phyloP scores from a whole-genome alignment of 768 basidiomycete species.

The Kwoniella sp. region DNA sequence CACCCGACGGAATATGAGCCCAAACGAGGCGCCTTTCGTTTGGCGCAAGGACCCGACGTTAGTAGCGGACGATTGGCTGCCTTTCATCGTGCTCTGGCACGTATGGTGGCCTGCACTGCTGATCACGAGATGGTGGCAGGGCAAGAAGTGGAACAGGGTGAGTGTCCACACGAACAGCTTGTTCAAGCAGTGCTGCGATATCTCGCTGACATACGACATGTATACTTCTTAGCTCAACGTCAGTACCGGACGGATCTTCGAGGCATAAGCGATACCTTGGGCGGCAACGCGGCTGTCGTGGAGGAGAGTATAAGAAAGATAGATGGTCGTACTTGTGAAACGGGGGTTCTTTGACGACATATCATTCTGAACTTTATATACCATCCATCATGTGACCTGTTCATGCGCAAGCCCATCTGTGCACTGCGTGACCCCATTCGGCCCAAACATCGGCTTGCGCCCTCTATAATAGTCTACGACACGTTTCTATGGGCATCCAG shows the following conservation, averaged over 20 bases:
- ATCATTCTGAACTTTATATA: background rate
- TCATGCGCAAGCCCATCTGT: background rate
- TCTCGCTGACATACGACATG: background rate
- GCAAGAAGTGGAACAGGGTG: constrained; percentile 53
- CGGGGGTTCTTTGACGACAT: too few relatives aligned
- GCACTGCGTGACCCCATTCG: too few relatives aligned
- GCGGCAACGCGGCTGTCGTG: too few relatives aligned
- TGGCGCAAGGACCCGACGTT: constrained; percentile 51
- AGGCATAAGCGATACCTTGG: constrained; percentile 21
- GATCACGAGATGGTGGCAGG: constrained; percentile 43
- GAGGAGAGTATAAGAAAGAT: too few relatives aligned
- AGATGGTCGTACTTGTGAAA: too few relatives aligned
- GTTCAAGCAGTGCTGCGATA: too few relatives aligned
- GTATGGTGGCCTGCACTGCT: constrained; percentile 48
- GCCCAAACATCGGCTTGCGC: background rate
- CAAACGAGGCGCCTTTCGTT: constrained; percentile 32
- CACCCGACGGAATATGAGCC: constrained; percentile 15
- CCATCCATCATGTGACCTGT: background rate
- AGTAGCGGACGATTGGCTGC: constrained; percentile 52
- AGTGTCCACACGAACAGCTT: constrained; percentile 17
- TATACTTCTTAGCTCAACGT: constrained; percentile 36
- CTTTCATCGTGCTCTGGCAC: constrained; percentile 54
- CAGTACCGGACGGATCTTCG: constrained; percentile 47
- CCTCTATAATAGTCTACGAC: background rate
- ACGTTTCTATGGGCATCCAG: constrained; percentile 27